These are phyloP conservation scores for Cadophora gregata DNA, from an alignment of 2,329 filamentous ascomycete genomes.

Conservation along the genomic window DNA sequence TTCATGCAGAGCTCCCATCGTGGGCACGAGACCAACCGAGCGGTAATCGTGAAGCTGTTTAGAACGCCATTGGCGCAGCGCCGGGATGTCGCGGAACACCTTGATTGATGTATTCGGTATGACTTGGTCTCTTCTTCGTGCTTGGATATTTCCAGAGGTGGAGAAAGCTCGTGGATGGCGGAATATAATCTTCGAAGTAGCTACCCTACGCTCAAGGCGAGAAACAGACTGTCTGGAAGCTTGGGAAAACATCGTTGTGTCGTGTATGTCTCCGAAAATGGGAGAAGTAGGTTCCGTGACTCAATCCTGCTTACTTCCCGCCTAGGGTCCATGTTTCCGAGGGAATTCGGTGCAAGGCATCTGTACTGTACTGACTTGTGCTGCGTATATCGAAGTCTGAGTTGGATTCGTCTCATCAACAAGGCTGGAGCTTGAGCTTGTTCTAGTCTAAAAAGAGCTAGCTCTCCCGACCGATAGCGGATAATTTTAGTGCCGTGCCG, in stretches of 20 bases:
- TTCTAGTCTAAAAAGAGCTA: constrained; percentile 26
- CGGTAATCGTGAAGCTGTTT: constrained; percentile 70
- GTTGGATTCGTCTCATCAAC: constrained; percentile 26
- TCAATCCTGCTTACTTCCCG: constrained; percentile 22
- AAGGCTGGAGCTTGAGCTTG: constrained; percentile 9
- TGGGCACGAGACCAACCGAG: constrained; percentile 87
- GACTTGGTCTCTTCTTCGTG: constrained; percentile 31
- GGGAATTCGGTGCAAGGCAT: constrained; percentile 34
- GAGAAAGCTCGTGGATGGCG: constrained; percentile 29
- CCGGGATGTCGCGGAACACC: constrained; percentile 76
- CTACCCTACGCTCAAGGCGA: constrained; percentile 9
- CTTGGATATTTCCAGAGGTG: constrained; percentile 22
- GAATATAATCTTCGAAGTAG: constrained; percentile 13
- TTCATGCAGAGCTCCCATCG: constrained; percentile 95
- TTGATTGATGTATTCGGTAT: constrained; percentile 66
- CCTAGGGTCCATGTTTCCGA: constrained; percentile 38
- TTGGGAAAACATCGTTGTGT: constrained; percentile 21
- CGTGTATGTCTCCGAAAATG: neutral
- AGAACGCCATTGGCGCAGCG: constrained; percentile 72
- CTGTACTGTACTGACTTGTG: constrained; percentile 43
- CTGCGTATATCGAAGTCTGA: constrained; percentile 42
- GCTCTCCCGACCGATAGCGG: constrained; percentile 34
- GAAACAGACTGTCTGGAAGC: constrained; percentile 3
- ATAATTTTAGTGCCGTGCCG: constrained; percentile 26
- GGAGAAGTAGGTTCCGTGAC: neutral